Conservation (phyloP, 2,329 filamentous ascomycete species). For the Chalaropsis ovoidea region DNA sequence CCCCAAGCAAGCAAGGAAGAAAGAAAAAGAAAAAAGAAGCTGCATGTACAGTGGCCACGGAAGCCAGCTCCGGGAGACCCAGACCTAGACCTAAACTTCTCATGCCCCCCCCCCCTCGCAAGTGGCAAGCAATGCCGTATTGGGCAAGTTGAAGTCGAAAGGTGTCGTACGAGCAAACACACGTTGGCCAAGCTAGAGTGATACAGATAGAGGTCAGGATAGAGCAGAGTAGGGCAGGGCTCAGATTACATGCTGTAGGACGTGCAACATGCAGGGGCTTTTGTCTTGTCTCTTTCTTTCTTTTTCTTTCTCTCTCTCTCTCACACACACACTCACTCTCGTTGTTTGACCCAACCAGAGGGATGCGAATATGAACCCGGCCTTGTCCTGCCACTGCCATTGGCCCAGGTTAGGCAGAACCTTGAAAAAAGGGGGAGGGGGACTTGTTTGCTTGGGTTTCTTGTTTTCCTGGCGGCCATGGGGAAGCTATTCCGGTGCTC, state of each 20-base stretch:
- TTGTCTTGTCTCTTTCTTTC: background rate
- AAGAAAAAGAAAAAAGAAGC: background rate
- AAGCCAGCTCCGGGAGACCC: background rate
- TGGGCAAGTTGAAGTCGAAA: constrained; percentile 2
- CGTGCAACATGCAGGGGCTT: constrained; percentile 5
- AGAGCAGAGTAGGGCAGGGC: background rate
- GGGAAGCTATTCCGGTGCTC: constrained; percentile 12
- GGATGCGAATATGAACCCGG: background rate
- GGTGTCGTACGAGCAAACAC: background rate
- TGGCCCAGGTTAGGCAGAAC: background rate
- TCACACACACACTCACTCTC: background rate
- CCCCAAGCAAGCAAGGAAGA: background rate
- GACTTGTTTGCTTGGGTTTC: background rate
- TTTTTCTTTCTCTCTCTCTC: background rate
- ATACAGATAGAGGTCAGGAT: background rate
- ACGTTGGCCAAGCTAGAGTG: background rate
- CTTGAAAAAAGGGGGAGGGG: background rate
- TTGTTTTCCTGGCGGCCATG: background rate
- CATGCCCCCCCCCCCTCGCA: background rate
- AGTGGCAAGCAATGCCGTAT: background rate
- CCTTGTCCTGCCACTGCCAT: background rate
- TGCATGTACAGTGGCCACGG: background rate
- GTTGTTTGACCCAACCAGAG: constrained; percentile 5
- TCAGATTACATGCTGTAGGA: background rate
- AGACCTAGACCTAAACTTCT: background rate